Evolutionary conservation across 306 rosid genomes (phyloP), one percentile per base, ranked within the genome.

Genomic region (Quercus aquifolioides): DNA sequence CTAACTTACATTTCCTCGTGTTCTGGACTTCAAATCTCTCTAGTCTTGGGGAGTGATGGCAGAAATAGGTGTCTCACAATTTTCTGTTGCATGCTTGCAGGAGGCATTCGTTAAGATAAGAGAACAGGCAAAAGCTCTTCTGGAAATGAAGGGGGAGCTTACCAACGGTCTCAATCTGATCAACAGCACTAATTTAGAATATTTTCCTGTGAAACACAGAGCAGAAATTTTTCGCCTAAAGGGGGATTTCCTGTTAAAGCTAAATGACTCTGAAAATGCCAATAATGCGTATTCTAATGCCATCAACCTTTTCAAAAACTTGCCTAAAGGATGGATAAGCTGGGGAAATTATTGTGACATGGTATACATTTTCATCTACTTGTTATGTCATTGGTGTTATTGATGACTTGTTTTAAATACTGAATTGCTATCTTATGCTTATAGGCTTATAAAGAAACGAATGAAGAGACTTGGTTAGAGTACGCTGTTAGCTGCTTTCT

Each of bases 301-400:
- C 71, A 92, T 96, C 82, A 91, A 73, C 84, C 91, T 93, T 79
- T 93, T 91, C 88, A 93, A 93, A 84, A 93, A 85, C 84, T 84
- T 93, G 88, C 98, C 99, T 12, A 96, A 93, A 87, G 99, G 99
- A 77, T 96, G 99, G 99, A 96, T 93, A 88, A 91, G 99, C 88
- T 96, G 99, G 99, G 99, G 99, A 85, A 88, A 88, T 85, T 96
- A 96, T 81, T 96, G 99, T 79, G 99, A 96, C 84, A 79, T 88
- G 98, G 99, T 96, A 91, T 73, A 69, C 51, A 20, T 78, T 82
- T 25, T 49, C 60, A 23, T 70, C 25, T 79, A 67, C 75, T 79
- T 80, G 76, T 55, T 49, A 5, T 73, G 59, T 62, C 68, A 11
- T 82, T 83, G 21, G 51, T 59, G 62, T 82, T 74, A 62, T 74